Base-by-base conservation (phyloP, 73 alveolate genomes). In the Loxodes magnus region DNA sequence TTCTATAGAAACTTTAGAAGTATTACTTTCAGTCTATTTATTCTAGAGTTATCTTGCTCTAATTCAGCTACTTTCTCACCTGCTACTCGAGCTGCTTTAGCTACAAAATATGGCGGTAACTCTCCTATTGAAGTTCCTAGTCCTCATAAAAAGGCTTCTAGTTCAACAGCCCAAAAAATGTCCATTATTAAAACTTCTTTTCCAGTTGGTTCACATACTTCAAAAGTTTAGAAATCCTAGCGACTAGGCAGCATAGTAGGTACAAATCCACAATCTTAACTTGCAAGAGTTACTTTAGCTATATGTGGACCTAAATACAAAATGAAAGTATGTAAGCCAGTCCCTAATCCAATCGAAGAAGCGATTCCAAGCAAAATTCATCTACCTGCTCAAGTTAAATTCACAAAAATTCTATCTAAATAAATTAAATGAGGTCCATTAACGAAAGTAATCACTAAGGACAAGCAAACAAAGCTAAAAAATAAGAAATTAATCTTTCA, bases 91-190 rank as follows among this genome's bases (percentile, higher is more conserved):
- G 82, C 69, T 14, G 93, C 96, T 41, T 75, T 67, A 0, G 96
- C 92, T 4, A 84, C 86, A 43, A 74, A 84, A 50, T 84, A 84
- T 12, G 96, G 96, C 36, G 96, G 96, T 10, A 84, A 72, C 39
- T 84, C 96, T 3, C 96, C 96, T 9, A 84, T 66, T 5, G 92
- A 89, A 9, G 96, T 84, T 15, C 96, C 96, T 14, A 79, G 57
- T 23, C 96, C 96, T 84, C 91, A 84, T 4, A 84, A 52, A 27
- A 79, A 71, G 25, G 92, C 84, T 48, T 84, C 96, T 3, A 81
- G 61, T 9, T 77, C 62, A 14, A 81, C 94, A 14, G 79, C 67
- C 23, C 25, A 33, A 4, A 74, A 55, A 53, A 84, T 74, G 16
- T 53, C 58, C 19, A 43, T 38, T 27, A 79, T 37, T 14, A 74